A percentile compares a stretch with the other conserved stretches of the same genome.
Conservation (phyloP, 148 eudicot species). For the Rhododendron williamsianum region DNA sequence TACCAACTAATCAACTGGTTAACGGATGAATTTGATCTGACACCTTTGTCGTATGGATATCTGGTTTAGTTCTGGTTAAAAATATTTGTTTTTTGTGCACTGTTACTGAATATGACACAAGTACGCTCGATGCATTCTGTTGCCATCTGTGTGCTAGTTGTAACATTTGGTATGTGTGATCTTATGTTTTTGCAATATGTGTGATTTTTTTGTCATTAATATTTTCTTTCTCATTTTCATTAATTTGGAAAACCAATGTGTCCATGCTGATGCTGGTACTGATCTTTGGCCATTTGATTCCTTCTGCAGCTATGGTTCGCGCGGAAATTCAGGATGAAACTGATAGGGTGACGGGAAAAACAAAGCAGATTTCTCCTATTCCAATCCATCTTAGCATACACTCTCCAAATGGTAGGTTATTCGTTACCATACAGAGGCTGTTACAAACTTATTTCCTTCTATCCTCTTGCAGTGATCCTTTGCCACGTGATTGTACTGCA, state of each 20-base stretch:
- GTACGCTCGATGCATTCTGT: not conserved
- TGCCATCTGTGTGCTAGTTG: not conserved
- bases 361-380: slow-evolving; percentile 85
- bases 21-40: too few species aligned
- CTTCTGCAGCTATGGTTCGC: slow-evolving; percentile 64
- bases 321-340: slow-evolving; percentile 93
- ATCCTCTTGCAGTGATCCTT: not conserved
- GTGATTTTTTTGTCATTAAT: not conserved
- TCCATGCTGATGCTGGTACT: not conserved
- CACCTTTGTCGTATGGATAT: not conserved
- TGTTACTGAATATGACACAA: not conserved
- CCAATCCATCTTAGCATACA: slow-evolving; percentile 95
- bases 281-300: not conserved
- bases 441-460: not conserved
- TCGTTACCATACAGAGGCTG: not conserved
- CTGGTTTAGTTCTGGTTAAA: not conserved
- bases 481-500: not conserved
- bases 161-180: not conserved
- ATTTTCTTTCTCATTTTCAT: not conserved
- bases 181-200: not conserved
- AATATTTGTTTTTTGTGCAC: not conserved
- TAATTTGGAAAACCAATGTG: not conserved
- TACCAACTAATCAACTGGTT: too few species aligned
- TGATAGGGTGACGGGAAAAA: slow-evolving; percentile 82
- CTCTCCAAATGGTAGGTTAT: slow-evolving; percentile 68